phyloP scores from a whole-genome alignment of 2,329 filamentous ascomycete species.

The Coniochaeta ligniaria region DNA sequence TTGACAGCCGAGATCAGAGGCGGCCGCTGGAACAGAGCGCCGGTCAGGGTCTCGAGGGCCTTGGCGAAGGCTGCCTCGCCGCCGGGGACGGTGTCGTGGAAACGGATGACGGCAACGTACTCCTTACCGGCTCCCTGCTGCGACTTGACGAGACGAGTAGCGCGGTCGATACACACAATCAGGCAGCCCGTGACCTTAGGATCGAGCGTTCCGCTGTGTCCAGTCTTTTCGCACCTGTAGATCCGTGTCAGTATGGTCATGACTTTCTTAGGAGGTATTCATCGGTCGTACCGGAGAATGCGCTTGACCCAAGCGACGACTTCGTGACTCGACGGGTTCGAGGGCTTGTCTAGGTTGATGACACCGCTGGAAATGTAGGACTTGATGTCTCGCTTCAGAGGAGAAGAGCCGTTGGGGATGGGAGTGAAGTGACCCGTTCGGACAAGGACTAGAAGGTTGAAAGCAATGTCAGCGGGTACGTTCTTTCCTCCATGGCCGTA shows the following conservation, averaged over 20 bases:
- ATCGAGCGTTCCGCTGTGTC: slow-evolving; percentile 96
- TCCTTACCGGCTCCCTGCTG: slow-evolving; percentile 99
- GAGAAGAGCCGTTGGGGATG: slow-evolving; percentile 86
- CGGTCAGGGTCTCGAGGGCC: slow-evolving; percentile 91
- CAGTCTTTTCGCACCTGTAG: slow-evolving; percentile 81
- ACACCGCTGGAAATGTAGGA: slow-evolving; percentile 95
- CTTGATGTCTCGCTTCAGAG: slow-evolving; percentile 90
- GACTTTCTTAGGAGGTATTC: neutral
- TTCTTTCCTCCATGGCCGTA: neutral
- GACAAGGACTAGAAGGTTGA: slow-evolving; percentile 60
- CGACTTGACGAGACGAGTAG: slow-evolving; percentile 95
- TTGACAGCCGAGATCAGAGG: slow-evolving; percentile 98
- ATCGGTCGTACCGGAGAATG: slow-evolving; percentile 66
- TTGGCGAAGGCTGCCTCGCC: slow-evolving; percentile 89
- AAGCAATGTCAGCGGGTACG: neutral
- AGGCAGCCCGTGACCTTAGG: slow-evolving; percentile 71
- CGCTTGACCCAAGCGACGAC: slow-evolving; percentile 99
- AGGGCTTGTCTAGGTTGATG: slow-evolving; percentile 97
- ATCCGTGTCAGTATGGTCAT: slow-evolving; percentile 8
- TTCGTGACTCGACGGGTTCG: slow-evolving; percentile 96
- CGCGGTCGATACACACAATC: slow-evolving; percentile 68
- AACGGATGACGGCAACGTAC: slow-evolving; percentile 90
- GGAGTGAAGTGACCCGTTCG: slow-evolving; percentile 96
- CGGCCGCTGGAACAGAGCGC: slow-evolving; percentile 93
- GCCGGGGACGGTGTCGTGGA: slow-evolving; percentile 92